phyloP scores from a whole-genome alignment of 2,329 filamentous ascomycete genomes.

The Ceratocystis huliohia region DNA sequence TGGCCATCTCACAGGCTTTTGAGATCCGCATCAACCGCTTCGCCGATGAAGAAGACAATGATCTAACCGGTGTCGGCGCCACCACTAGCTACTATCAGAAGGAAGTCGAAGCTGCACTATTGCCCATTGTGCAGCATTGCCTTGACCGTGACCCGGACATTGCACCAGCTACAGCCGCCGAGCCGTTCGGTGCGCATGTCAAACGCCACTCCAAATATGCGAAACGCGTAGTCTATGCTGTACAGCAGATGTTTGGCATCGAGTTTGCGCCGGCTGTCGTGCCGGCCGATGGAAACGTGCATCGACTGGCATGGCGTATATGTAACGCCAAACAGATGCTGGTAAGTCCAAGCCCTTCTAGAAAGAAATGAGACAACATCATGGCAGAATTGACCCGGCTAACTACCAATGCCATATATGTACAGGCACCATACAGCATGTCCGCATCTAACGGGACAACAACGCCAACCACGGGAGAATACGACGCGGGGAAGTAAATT shows the following conservation, averaged over 20 bases:
- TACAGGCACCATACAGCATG: constrained; percentile 59
- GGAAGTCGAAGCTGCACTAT: constrained; percentile 61
- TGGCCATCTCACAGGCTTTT: constrained; percentile 87
- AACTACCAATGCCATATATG: not conserved
- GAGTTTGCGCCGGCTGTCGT: constrained; percentile 92
- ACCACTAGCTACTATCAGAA: constrained; percentile 46
- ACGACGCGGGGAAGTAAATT: constrained; percentile 24
- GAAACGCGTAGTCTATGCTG: constrained; percentile 80
- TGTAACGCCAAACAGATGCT: constrained; percentile 92
- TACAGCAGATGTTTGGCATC: constrained; percentile 93
- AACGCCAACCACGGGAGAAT: constrained; percentile 41
- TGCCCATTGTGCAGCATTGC: constrained; percentile 81
- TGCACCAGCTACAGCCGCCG: constrained; percentile 65
- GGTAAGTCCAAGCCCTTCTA: constrained; percentile 36
- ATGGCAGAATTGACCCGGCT: too few species aligned
- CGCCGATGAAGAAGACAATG: constrained; percentile 57
- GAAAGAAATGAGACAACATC: too few species aligned
- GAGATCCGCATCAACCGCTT: constrained; percentile 76
- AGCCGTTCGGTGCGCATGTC: constrained; percentile 72
- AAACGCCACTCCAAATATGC: constrained; percentile 83
- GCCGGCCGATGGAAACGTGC: constrained; percentile 77
- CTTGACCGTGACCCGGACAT: constrained; percentile 86
- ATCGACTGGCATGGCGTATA: constrained; percentile 84
- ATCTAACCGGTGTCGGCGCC: constrained; percentile 22
- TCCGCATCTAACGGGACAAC: constrained; percentile 49